Conservation (phyloP, 192 early-diverging fungal species). For the Coemansia sp. region DNA sequence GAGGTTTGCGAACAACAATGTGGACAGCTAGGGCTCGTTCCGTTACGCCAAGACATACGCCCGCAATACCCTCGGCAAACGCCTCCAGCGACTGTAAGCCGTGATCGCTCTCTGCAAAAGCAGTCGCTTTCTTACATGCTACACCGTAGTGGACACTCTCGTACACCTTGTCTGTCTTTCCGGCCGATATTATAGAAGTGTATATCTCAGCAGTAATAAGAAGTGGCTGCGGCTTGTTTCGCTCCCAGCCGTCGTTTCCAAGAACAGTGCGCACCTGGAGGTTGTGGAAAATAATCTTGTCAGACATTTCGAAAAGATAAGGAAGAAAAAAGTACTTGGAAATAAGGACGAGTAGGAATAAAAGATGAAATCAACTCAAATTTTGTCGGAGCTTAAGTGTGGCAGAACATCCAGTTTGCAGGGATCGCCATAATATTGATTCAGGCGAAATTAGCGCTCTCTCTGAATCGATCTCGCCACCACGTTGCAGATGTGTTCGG, state of each 20-base stretch:
- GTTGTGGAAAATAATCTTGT: slow-evolving; percentile 72
- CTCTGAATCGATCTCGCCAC: too few relatives aligned
- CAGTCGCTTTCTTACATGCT: slow-evolving; percentile 70
- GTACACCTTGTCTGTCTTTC: slow-evolving; percentile 74
- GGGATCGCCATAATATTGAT: too few relatives aligned
- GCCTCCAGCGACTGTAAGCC: slow-evolving; percentile 71
- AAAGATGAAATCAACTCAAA: background rate
- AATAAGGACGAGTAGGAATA: background rate
- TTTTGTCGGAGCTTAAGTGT: background rate
- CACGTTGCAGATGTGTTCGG: too few relatives aligned
- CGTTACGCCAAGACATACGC: slow-evolving; percentile 61
- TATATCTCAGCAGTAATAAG: slow-evolving; percentile 73
- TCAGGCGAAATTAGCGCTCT: too few relatives aligned
- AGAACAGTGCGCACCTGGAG: slow-evolving; percentile 78
- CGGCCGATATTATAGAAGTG: slow-evolving; percentile 72
- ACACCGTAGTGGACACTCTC: slow-evolving; percentile 82
- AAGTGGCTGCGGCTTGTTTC: slow-evolving; percentile 82
- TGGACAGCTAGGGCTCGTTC: slow-evolving; percentile 60
- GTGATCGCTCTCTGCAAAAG: slow-evolving; percentile 69
- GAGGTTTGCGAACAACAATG: slow-evolving; percentile 77
- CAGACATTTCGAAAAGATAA: slow-evolving; percentile 33
- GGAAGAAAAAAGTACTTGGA: background rate
- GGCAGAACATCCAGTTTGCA: background rate
- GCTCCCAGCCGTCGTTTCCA: slow-evolving; percentile 93
- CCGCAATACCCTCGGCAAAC: slow-evolving; percentile 65